Base-by-base conservation (phyloP, 2,329 filamentous ascomycete genomes). In the Septoria linicola region DNA sequence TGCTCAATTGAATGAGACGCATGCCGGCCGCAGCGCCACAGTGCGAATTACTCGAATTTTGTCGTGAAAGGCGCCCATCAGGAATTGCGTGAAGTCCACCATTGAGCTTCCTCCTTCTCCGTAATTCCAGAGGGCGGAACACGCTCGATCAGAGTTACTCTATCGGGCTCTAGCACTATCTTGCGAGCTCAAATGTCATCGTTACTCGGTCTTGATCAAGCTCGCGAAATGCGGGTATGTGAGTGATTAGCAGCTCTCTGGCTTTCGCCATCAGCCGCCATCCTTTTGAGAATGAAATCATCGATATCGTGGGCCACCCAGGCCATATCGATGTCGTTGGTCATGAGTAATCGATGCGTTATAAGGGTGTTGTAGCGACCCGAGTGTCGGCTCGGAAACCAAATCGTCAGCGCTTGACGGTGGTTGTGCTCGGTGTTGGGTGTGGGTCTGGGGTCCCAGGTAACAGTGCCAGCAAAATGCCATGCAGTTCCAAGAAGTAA, bases 401-500 rank as follows among this genome's bases (percentile, higher is more conserved):
- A 63, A 59, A 58, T 31, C 56, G 62, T 66, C 65, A 68, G 66
- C 65, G 62, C 65, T 68, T 67, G 66, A 65, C 59, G 35, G 23
- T 58, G 55, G 54, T 58, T 55, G 44, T 27, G 56, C 59, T 61
- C 66, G 64, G 64, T 65, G 63, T 63, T 62, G 62, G 62, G 60
- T 62, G 55, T 51, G 55, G 57, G 59, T 57, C 57, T 52, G 45
- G 37, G 35, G 31, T 45, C 42, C 42, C 30, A 23, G 21, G 20
- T 14, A 36, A 35, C 42, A 43, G 45, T 54, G 50, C 45, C 20
- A 46, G 20, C 36, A 49, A 54, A 48, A 53, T 43, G 37, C 44
- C 23, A 57, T 46, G 51, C 52, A 58, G 41, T 47, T 49, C 46
- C 41, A 45, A 48, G 21, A 50, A 45, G 53, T 45, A 42, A 25